Conservation (phyloP, 768 basidiomycete genomes). For the Filobasidium floriforme region DNA sequence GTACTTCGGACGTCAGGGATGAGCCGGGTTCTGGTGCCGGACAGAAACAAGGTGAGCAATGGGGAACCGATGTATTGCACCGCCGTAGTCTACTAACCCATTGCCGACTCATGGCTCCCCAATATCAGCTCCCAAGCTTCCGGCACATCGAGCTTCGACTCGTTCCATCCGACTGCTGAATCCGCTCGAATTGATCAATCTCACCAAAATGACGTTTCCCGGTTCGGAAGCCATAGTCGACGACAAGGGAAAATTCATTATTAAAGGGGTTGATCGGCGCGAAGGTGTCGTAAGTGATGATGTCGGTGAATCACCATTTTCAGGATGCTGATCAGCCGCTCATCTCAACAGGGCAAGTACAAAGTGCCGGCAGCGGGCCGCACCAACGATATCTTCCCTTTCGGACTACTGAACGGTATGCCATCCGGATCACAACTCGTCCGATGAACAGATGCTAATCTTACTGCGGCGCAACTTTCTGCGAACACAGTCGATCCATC, state of each 20-base stretch:
- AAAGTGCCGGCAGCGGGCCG: background rate
- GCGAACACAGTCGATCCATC: conserved; percentile 23
- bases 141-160: background rate
- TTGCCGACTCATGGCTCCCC: background rate
- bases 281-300: conserved; percentile 22
- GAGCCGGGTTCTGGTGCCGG: too few species aligned
- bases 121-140: background rate
- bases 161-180: conserved; percentile 27
- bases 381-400: conserved; percentile 34
- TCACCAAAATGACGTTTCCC: conserved; percentile 35
- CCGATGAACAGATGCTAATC: conserved; percentile 12
- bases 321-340: background rate
- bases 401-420: conserved; percentile 23
- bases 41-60: too few species aligned
- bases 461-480: background rate
- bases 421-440: background rate
- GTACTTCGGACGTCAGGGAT: too few species aligned
- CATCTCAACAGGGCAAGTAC: background rate
- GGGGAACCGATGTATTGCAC: too few species aligned
- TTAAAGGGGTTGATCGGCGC: conserved; percentile 30
- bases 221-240: conserved; percentile 32
- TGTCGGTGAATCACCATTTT: too few species aligned
- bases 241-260: conserved; percentile 32
- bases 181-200: conserved; percentile 35
- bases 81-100: too few species aligned